These are phyloP conservation scores for Clonostachys rosea DNA, from an alignment of 2,329 filamentous ascomycete genomes.

Conservation along the genomic window DNA sequence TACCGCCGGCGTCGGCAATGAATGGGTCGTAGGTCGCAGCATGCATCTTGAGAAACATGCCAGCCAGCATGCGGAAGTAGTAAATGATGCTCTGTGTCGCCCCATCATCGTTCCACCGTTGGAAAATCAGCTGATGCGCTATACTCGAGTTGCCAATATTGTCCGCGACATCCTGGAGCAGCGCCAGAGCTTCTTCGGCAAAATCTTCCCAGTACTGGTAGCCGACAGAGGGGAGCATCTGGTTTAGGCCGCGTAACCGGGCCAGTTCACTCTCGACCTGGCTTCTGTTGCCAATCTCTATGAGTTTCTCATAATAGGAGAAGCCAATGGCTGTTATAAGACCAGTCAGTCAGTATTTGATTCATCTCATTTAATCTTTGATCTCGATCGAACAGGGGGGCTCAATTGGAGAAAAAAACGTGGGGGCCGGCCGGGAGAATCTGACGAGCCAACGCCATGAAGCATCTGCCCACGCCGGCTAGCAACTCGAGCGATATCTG, in stretches of 20 bases:
- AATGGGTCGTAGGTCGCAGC: slow-evolving; percentile 67
- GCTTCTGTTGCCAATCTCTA: slow-evolving; percentile 59
- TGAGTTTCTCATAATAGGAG: slow-evolving; percentile 83
- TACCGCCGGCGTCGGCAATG: slow-evolving; percentile 46
- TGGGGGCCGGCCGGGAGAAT: not conserved
- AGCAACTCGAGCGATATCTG: not conserved
- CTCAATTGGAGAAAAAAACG: not conserved
- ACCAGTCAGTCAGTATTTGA: not conserved
- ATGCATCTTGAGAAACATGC: slow-evolving; percentile 78
- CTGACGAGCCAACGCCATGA: not conserved
- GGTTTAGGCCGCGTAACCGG: slow-evolving; percentile 67
- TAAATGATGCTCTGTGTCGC: slow-evolving; percentile 76
- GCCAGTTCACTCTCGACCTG: slow-evolving; percentile 66
- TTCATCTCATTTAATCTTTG: not conserved
- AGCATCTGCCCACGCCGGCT: too few species aligned
- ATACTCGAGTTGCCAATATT: slow-evolving; percentile 56
- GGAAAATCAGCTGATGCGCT: slow-evolving; percentile 48
- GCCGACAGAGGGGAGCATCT: slow-evolving; percentile 66
- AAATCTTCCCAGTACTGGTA: slow-evolving; percentile 75
- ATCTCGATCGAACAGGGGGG: not conserved
- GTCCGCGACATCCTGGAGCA: slow-evolving; percentile 60
- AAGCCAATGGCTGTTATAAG: slow-evolving; percentile 73
- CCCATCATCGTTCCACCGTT: slow-evolving; percentile 69
- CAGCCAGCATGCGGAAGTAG: slow-evolving; percentile 76
- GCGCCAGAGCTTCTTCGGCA: slow-evolving; percentile 65